phyloP scores from a whole-genome alignment of 78 protist species.

The Guillardia theta region DNA sequence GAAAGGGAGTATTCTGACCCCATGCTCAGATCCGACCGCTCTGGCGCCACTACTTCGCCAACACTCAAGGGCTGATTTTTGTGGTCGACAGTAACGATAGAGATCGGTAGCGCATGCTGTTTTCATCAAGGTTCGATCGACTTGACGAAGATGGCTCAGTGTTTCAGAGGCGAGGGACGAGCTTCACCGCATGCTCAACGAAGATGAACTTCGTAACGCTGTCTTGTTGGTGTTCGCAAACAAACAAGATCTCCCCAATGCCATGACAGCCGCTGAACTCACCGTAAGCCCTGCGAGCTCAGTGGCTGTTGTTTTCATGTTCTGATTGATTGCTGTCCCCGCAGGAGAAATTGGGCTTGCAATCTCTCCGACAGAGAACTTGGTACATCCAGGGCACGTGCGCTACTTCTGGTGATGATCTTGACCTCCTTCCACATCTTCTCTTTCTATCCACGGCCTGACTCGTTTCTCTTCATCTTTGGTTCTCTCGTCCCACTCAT shows the following conservation, averaged over 20 bases:
- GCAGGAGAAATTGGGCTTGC: conserved; percentile 87
- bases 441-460: too few species aligned
- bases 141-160: conserved; percentile 53
- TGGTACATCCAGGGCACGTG: conserved; percentile 76
- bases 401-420: conserved; percentile 73
- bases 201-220: not conserved
- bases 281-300: conserved; percentile 41
- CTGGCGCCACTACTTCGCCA: conserved; percentile 90
- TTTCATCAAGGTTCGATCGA: too few species aligned
- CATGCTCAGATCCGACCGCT: conserved; percentile 77
- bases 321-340: too few species aligned
- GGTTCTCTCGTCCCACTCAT: too few species aligned
- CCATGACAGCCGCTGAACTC: conserved; percentile 91
- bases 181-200: not conserved
- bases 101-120: conserved; percentile 52
- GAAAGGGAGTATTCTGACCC: not conserved
- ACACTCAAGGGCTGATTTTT: conserved; percentile 92
- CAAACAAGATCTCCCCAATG: conserved; percentile 93
- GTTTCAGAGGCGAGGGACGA: conserved; percentile 54
- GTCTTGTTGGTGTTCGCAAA: conserved; percentile 88
- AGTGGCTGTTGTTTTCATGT: not conserved
- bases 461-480: too few species aligned
- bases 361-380: conserved; percentile 82
- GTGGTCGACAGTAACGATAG: conserved; percentile 92
- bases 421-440: too few species aligned